Evolutionary conservation across 1,284 basidiomycete genomes (phyloP), one percentile per base, ranked within the genome.

Genomic region (Polyporus tsugae): DNA sequence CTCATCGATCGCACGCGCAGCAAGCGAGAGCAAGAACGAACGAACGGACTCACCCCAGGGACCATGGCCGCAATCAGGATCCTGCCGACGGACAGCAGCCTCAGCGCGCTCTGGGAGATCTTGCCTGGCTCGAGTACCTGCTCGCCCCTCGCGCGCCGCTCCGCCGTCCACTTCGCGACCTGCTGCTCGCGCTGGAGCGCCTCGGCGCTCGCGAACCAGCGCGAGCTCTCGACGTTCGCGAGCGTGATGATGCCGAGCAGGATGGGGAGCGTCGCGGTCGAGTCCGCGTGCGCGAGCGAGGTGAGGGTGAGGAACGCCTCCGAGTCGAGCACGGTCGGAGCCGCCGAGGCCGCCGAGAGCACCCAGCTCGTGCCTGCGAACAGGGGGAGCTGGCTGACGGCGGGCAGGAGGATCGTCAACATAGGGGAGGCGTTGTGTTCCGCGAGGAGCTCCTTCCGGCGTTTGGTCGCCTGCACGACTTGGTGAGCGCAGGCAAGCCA

Each of bases 61-160:
- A 92, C 88, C 77, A 94, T 81, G 19, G 89, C 85, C n/a, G 92
- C 92, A 41, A 95, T 79, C 29, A 93, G 82, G 63, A 96, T 95
- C 68, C 95, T 89, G 17, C 83, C 83, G 36, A 97, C 83, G 0
- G 93, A 90, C 41, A 91, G 77, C 1, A 85, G 78, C 53, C 94
- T 82, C 70, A 96, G 79, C 1, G 80, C 80, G 7, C 86, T 86
- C 73, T 91, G 91, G 62, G 94, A 81, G 42, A 91, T 79, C 70
- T 86, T 86, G 66, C 82, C 83, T 13, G 86, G 87, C 73, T 86
- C 80, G 22, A 87, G 67, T 69, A 83, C 76, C 62, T 79, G 76
- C 77, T 85, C 77, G 65, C 85, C 76, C 59, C 69, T 71, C 35
- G 75, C 79, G 11, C 80, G 77, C 55, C 79, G 82, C 75, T 79